Base-by-base conservation (phyloP, 139 green algal genomes). In the Coelastrella sp. region DNA sequence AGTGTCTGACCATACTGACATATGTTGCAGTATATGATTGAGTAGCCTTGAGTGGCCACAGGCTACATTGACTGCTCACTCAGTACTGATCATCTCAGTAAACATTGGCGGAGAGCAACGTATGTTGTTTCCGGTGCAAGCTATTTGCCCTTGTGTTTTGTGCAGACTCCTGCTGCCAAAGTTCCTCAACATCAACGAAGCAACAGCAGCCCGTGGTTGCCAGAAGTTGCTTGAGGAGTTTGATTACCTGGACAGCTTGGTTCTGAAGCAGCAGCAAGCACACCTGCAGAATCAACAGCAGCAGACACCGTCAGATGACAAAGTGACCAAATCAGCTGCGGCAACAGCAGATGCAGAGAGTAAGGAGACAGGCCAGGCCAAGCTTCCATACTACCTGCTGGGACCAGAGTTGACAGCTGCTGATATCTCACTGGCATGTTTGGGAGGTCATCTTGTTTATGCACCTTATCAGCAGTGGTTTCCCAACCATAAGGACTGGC, bases 311-410 rank as follows among this genome's bases (percentile, higher is more conserved):
- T n/a, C n/a, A n/a, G n/a, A n/a, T n/a, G n/a, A n/a, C n/a, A n/a
- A n/a, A n/a, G n/a, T n/a, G n/a, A n/a, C n/a, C n/a, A n/a, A n/a
- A n/a, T n/a, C n/a, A n/a, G n/a, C n/a, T 51, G 35, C 75, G 38
- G 75, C 13, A 83, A n/a, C 53, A 72, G 27, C 72, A 80, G 41
- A 32, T 66, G 41, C 40, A 67, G 72, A 6, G 1, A 48, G n/a
- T 53, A 34, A 45, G n/a, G 23, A 25, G 11, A 8, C 35, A 76
- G n/a, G 25, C 43, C 35, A 7, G 32, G 25, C 25, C 35, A 50
- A 59, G 35, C 40, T 85, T 40, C 60, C 60, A 11, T 85, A 40
- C 79, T 85, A 85, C 64, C 32, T 85, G 63, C 68, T 41, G 50
- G 79, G 79, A 1, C 2, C 32, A 15, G 2, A 23, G 19, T 43